phyloP scores from a whole-genome alignment of 495 filamentous ascomycete species.

The Neurospora pannonica region DNA sequence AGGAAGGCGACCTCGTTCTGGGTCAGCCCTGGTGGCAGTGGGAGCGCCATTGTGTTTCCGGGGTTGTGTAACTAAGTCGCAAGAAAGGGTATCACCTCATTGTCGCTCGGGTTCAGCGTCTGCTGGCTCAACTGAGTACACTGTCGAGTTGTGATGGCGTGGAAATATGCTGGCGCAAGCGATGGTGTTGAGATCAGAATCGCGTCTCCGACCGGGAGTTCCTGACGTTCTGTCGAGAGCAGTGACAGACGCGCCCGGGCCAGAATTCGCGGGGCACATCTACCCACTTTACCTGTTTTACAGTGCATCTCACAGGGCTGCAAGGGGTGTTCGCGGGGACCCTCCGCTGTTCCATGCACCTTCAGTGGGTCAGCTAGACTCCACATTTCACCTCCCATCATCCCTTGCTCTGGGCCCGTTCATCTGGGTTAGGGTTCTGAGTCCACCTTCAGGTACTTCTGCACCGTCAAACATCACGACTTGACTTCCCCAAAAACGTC shows the following conservation, averaged over 20 bases:
- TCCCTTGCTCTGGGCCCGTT: background rate
- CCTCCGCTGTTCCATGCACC: background rate
- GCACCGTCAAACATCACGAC: background rate
- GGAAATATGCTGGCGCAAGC: background rate
- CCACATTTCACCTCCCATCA: background rate
- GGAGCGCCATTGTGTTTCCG: slow-evolving; percentile 60
- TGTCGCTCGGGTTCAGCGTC: background rate
- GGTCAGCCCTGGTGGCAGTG: slow-evolving; percentile 71
- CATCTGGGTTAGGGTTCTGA: background rate
- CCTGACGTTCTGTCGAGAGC: background rate
- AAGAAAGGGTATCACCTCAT: background rate
- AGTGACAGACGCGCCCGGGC: background rate
- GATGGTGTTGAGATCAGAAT: background rate
- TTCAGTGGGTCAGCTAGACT: background rate
- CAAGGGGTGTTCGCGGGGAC: background rate
- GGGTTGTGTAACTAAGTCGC: background rate
- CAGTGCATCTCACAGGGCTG: background rate
- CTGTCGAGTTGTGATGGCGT: background rate
- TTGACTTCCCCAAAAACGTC: background rate
- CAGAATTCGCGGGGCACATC: background rate
- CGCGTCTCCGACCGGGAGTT: too few relatives aligned
- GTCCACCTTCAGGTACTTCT: background rate
- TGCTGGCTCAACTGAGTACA: background rate
- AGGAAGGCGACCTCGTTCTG: slow-evolving; percentile 89
- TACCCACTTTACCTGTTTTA: background rate